Base-by-base conservation (phyloP, 176 grass and related monocot genomes). In the Puya raimondii region DNA sequence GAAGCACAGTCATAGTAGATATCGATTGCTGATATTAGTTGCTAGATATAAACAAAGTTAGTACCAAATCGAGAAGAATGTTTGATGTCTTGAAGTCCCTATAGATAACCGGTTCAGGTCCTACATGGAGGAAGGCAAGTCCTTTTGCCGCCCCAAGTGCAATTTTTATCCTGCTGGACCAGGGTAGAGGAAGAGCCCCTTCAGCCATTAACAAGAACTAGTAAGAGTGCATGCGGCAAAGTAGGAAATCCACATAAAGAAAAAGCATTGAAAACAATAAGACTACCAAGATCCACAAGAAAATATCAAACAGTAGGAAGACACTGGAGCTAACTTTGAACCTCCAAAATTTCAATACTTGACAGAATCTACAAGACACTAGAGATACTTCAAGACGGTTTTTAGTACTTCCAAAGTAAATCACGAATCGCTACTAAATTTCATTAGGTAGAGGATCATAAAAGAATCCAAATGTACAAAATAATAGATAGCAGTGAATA, bases 1-100 rank as follows among this genome's bases (percentile, higher is more conserved):
- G 23, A 66, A 73, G 25, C 15, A 42, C n/a, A 4, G 26, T 1
- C 16, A 64, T 25, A 80, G 12, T 64, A 63, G 53, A 72, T 26
- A 53, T 22, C 48, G 49, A 69, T 12, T 5, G 50, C 49, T 70
- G 20, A 23, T 9, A 22, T 70, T 27, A 57, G 53, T 69, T 47
- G 18, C 9, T 47, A 67, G 51, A 59, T 48, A 42, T 58, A 23
- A 0, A 58, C 23, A 15, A 51, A 74, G 64, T 23, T 12, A 69
- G 50, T 87, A 95, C 87, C 69, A 58, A 67, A 85, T 96, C 87
- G 78, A 96, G 84, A 76, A 96, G 91, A 83, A 96, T 77, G 74
- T 96, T 96, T 18, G 91, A 96, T n/a, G 91, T 87, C 85, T 96
- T 96, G 79, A 96, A 96, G 86, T 96, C 91, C 69, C 91, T 87